phyloP scores from a whole-genome alignment of 768 basidiomycete genomes.

The Chalciporus chontae region DNA sequence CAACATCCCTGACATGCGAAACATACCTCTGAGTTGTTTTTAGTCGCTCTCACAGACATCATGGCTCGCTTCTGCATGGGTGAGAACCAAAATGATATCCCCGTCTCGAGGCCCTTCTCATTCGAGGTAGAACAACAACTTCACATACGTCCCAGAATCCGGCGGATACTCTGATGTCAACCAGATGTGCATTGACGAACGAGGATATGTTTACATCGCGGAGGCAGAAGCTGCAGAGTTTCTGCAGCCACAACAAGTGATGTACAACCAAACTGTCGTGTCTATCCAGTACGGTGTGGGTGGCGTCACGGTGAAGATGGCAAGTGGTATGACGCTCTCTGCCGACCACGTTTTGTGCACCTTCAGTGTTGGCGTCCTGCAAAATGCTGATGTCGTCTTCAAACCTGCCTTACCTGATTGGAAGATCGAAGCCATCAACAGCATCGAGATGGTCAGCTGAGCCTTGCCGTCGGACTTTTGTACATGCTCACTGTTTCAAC shows the following conservation, averaged over 20 bases:
- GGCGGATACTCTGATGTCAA: conserved; percentile 60
- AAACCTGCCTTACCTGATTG: conserved; percentile 54
- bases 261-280: conserved; percentile 49
- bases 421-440: conserved; percentile 61
- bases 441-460: conserved; percentile 51
- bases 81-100: conserved; percentile 19
- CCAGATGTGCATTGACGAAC: conserved; percentile 53
- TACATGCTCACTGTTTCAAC: neutral
- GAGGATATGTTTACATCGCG: conserved; percentile 59
- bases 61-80: conserved; percentile 63
- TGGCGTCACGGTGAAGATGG: conserved; percentile 46
- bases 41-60: conserved; percentile 61
- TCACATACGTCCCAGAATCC: conserved; percentile 46
- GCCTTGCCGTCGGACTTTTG: neutral
- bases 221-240: conserved; percentile 56
- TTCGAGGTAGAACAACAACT: conserved; percentile 52
- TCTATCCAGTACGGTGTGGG: conserved; percentile 41
- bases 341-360: conserved; percentile 63
- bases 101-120: no score
- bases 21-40: conserved; percentile 33
- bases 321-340: conserved; percentile 39
- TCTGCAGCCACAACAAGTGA: conserved; percentile 43
- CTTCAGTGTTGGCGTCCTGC: conserved; percentile 68
- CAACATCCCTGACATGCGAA: neutral
- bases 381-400: conserved; percentile 57